Percentiles rank a stretch among this genome's conserved stretches.
Conservation (phyloP, 208 protist genomes). For the Wallacemonas rigidus region DNA sequence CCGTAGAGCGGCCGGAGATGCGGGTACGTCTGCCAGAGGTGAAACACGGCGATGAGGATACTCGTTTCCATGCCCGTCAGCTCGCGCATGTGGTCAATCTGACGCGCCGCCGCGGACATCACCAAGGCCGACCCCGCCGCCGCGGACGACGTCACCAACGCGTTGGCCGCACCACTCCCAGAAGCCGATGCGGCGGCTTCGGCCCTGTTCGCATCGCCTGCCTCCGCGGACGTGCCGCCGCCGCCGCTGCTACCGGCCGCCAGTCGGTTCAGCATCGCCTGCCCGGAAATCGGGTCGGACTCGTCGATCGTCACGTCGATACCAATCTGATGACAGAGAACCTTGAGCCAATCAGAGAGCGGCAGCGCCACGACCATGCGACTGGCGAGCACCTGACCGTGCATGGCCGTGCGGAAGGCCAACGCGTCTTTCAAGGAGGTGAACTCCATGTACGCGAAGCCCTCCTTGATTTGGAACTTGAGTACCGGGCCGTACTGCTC, state of each 20-base stretch:
- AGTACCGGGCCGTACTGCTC: slow-evolving; percentile 65
- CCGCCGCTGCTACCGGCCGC: slow-evolving; percentile 21
- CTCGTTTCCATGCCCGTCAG: slow-evolving; percentile 58
- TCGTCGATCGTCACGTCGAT: slow-evolving; percentile 77
- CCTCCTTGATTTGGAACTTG: slow-evolving; percentile 66
- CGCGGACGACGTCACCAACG: neutral
- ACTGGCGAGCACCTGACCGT: slow-evolving; percentile 69
- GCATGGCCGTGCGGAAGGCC: slow-evolving; percentile 70
- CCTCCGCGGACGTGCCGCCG: slow-evolving; percentile 16
- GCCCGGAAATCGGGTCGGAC: slow-evolving; percentile 73
- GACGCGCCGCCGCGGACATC: slow-evolving; percentile 36
- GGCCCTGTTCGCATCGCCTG: neutral
- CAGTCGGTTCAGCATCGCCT: slow-evolving; percentile 47
- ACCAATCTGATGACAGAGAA: slow-evolving; percentile 53
- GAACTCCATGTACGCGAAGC: slow-evolving; percentile 82
- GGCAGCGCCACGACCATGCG: slow-evolving; percentile 66
- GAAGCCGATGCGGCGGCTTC: neutral
- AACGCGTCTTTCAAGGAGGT: slow-evolving; percentile 45
- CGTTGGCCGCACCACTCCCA: slow-evolving; percentile 5
- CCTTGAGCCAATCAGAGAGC: slow-evolving; percentile 80
- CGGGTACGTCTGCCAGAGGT: slow-evolving; percentile 60
- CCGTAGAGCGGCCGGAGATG: slow-evolving; percentile 76
- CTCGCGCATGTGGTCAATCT: slow-evolving; percentile 74
- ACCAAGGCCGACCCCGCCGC: slow-evolving; percentile 32
- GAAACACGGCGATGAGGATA: slow-evolving; percentile 58